Evolutionary conservation across 257 asterid species (phyloP).

Genomic region (Anisodus tanguticus): DNA sequence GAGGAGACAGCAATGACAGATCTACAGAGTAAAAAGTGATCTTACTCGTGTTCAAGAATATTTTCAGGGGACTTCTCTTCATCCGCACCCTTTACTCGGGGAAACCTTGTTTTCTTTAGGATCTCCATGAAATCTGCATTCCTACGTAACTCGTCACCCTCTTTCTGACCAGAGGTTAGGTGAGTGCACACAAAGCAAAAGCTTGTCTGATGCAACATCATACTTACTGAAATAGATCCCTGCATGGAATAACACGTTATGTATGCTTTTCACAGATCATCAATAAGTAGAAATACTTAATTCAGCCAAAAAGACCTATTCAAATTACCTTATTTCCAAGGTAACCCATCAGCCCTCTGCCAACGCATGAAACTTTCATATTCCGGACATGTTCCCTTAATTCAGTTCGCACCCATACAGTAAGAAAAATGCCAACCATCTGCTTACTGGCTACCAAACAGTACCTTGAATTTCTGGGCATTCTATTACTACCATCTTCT

Average conservation of each 20-base stretch:
- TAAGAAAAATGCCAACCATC: constrained; percentile 96
- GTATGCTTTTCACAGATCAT: constrained; percentile 15
- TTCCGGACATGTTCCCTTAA: constrained; percentile 80
- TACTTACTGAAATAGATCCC: constrained; percentile 97
- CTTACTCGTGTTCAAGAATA: constrained; percentile 89
- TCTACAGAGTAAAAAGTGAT: background rate
- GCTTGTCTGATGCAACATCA: constrained; percentile 97
- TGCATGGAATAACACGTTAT: constrained; percentile 33
- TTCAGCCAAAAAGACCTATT: constrained; percentile 2
- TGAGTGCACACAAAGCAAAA: constrained; percentile 97
- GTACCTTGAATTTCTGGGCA: constrained; percentile 65
- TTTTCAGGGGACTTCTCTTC: constrained; percentile 95
- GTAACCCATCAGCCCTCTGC: constrained; percentile 98
- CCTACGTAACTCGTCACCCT: constrained; percentile 94
- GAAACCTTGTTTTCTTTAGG: constrained; percentile 88
- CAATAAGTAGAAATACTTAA: background rate
- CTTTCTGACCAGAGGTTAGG: constrained; percentile 95
- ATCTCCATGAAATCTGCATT: constrained; percentile 95
- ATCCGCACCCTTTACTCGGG: constrained; percentile 63
- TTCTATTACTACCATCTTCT: constrained; percentile 50
- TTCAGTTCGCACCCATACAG: constrained; percentile 94
- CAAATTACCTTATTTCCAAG: constrained; percentile 93
- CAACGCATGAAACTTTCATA: constrained; percentile 91
- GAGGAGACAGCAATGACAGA: background rate
- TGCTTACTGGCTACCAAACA: constrained; percentile 90